phyloP scores from a whole-genome alignment of 2,329 filamentous ascomycete species.

The Stenocarpella maydis region DNA sequence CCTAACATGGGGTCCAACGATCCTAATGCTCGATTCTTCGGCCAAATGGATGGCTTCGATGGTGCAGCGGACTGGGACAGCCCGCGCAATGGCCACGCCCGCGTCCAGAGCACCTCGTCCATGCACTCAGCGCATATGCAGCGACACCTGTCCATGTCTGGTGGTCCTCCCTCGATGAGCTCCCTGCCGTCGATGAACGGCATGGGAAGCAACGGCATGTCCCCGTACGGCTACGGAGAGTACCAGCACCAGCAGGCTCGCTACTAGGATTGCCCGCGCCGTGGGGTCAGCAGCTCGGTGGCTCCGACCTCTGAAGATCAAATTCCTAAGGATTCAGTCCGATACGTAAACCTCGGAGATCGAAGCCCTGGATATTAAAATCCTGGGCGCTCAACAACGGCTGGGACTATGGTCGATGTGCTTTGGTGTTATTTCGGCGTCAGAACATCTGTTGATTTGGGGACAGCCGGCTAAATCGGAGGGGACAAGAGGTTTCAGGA shows the following conservation, averaged over 20 bases:
- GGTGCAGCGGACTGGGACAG: conserved; percentile 24
- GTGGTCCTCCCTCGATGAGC: conserved; percentile 23
- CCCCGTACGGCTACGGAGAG: background rate
- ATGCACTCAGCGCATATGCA: conserved; percentile 24
- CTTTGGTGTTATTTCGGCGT: conserved; percentile 8
- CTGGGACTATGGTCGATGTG: background rate
- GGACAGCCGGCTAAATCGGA: conserved; percentile 15
- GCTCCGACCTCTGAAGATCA: background rate
- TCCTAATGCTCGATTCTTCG: conserved; percentile 16
- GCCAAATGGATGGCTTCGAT: conserved; percentile 1
- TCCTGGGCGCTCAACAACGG: background rate
- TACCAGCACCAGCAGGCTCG: conserved; percentile 22
- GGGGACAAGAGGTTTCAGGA: background rate
- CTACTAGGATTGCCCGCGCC: background rate
- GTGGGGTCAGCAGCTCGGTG: background rate
- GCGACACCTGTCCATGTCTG: conserved; percentile 20
- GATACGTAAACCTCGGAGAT: background rate
- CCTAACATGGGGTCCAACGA: conserved; percentile 11
- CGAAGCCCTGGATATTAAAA: background rate
- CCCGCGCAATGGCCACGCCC: conserved; percentile 28
- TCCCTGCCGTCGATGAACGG: conserved; percentile 32
- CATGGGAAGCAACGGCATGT: conserved; percentile 10
- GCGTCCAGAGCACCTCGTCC: conserved; percentile 31
- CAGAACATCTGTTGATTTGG: conserved; percentile 13
- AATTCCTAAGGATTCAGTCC: background rate